These are phyloP conservation scores for Solanum chacoense DNA, from an alignment of 305 asterid genomes.

Conservation along the genomic window DNA sequence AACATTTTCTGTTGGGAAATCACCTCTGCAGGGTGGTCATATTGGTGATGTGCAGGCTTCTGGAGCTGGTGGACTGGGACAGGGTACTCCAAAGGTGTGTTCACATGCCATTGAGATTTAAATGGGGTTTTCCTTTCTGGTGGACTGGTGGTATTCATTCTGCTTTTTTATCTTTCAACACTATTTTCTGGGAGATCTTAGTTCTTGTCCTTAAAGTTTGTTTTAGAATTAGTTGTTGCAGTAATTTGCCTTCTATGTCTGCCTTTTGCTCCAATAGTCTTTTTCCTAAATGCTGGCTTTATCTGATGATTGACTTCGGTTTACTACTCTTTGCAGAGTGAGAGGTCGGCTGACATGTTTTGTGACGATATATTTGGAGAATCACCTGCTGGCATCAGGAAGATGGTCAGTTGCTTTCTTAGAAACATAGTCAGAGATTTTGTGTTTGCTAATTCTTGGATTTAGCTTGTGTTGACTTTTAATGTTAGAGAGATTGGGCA, in stretches of 20 bases:
- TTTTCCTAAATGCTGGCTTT: background rate
- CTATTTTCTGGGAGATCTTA: background rate
- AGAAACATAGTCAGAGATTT: background rate
- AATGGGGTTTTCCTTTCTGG: background rate
- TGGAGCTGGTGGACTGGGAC: conserved; percentile 83
- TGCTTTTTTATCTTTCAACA: background rate
- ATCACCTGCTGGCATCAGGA: conserved; percentile 81
- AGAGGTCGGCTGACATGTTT: conserved; percentile 77
- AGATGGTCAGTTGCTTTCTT: conserved; percentile 38
- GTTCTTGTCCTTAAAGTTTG: background rate
- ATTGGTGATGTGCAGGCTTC: conserved; percentile 35
- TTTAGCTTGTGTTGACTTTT: background rate
- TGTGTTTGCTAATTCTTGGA: background rate
- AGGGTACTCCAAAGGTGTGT: conserved; percentile 91
- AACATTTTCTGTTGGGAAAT: conserved; percentile 75
- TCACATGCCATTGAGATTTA: background rate
- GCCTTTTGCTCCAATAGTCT: background rate
- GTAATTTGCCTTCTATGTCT: background rate
- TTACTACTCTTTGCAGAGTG: conserved; percentile 61
- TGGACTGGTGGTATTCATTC: background rate
- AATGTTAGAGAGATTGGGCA: background rate
- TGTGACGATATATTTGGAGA: conserved; percentile 98
- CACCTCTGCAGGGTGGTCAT: conserved; percentile 58
- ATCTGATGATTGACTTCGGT: background rate
- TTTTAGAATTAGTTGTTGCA: background rate